phyloP scores from a whole-genome alignment of 2,329 filamentous ascomycete genomes.

The Penicillium sp. region DNA sequence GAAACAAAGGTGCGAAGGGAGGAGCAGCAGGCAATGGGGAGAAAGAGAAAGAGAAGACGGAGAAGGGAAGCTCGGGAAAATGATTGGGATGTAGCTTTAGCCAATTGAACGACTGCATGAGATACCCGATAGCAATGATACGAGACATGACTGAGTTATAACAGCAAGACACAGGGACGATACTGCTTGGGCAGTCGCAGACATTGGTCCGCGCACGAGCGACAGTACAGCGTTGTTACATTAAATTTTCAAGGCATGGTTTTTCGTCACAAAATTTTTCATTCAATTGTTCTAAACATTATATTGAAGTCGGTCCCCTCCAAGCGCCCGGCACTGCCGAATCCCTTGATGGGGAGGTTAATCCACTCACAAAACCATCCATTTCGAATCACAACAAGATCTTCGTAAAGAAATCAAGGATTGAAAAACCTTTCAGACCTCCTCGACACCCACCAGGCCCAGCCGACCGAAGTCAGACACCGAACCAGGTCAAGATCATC shows the following conservation, averaged over 20 bases:
- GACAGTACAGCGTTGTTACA: too few relatives aligned
- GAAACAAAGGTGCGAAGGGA: constrained; percentile 23
- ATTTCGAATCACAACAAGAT: background rate
- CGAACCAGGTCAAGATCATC: constrained; percentile 86
- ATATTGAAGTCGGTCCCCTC: background rate
- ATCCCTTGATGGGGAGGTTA: background rate
- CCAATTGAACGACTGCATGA: background rate
- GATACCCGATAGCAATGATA: background rate
- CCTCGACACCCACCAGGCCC: constrained; percentile 78
- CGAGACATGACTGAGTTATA: background rate
- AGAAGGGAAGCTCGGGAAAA: background rate
- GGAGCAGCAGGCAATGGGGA: background rate
- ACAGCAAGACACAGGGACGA: background rate
- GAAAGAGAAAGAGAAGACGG: constrained; percentile 3
- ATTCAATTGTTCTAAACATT: too few relatives aligned
- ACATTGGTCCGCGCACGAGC: too few relatives aligned
- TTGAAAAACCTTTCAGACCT: constrained; percentile 75
- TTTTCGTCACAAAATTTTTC: too few relatives aligned
- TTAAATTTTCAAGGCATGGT: too few relatives aligned
- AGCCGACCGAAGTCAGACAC: constrained; percentile 75
- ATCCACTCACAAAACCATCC: background rate
- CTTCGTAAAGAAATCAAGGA: background rate
- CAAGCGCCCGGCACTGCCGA: background rate
- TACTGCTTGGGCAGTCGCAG: too few relatives aligned
- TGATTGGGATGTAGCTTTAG: background rate